Evolutionary conservation across 2,329 filamentous ascomycete species (phyloP), one percentile per base, ranked within the genome.

Genomic region (Paracorniculantispora psalliotae): DNA sequence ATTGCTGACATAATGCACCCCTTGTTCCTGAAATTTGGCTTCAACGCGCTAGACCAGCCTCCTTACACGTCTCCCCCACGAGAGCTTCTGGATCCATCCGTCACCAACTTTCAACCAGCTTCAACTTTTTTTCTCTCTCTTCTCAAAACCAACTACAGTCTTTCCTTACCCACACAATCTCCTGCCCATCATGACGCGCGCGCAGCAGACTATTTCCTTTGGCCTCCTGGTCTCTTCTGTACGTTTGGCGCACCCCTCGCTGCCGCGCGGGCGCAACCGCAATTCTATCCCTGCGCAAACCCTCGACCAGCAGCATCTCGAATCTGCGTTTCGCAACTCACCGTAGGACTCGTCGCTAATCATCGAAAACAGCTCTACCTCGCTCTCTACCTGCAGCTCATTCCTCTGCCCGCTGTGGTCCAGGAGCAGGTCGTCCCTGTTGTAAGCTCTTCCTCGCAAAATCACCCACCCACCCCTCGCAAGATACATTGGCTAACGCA

Each of bases 171-270:
- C 39, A n/a, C n/a, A n/a, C 35, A 5, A 28, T 13, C 25, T 25
- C 46, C 19, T n/a, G n/a, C 54, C 67, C 77, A 87, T 65, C 64
- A 97, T 97, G 94, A 96, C 94, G 66, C 91, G 92, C 76, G 94
- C 94, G 23, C 88, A 91, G 74, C 92, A 97, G 76, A 93, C 91
- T 64, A 87, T 97, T 72, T 96, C 92, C 62, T 82, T 96, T 69
- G 88, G 86, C 69, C 86, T 97, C 69, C 83, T 97, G 67, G 83
- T 94, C 75, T 91, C 90, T 68, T 96, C 92, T 39, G 92, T 97
- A 87, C 43, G 30, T 35, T 33, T 35, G 48, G 19, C n/a, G n/a
- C 30, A 15, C 28, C 33, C 49, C 10, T 26, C 48, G 17, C 1
- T 10, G 9, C n/a, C 17, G 17, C 44, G 9, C 43, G 56, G 12